Evolutionary conservation across 768 basidiomycete species (phyloP).

Genomic region (Pleurotus giganteus): DNA sequence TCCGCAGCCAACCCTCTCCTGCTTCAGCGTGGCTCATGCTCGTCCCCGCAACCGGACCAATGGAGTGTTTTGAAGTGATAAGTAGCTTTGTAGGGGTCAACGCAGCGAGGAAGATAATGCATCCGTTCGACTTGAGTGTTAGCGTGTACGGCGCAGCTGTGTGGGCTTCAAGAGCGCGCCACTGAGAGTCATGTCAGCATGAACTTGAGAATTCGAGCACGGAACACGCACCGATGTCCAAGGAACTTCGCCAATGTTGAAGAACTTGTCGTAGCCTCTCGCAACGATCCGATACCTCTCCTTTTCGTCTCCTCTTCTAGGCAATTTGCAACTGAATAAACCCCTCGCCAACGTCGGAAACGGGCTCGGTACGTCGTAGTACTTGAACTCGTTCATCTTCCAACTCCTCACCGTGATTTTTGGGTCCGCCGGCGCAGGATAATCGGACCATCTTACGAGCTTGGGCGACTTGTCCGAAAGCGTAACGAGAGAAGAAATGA

Average conservation of each 20-base stretch:
- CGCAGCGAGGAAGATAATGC: conserved; percentile 93
- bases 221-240: conserved; percentile 79
- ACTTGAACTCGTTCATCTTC: conserved; percentile 99
- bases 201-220: neutral
- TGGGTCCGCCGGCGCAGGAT: conserved; percentile 57
- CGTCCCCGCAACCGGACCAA: conserved; percentile 53
- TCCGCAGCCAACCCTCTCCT: conserved; percentile 81
- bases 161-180: conserved; percentile 58
- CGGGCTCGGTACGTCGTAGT: conserved; percentile 83
- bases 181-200: conserved; percentile 42
- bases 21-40: conserved; percentile 71
- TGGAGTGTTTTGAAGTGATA: conserved; percentile 89
- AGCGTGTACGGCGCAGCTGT: conserved; percentile 36
- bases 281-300: conserved; percentile 65
- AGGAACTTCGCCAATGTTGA: conserved; percentile 94
- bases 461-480: conserved; percentile 58
- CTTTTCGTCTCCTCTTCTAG: conserved; percentile 18
- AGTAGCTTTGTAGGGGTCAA: conserved; percentile 72
- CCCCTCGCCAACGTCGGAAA: conserved; percentile 96
- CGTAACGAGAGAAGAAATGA: conserved; percentile 51
- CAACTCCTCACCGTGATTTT: conserved; percentile 69
- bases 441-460: conserved; percentile 59
- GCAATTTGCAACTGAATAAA: conserved; percentile 66
- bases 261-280: conserved; percentile 98
- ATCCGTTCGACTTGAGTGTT: conserved; percentile 93